Percentiles rank a stretch among this genome's conserved stretches.
These are phyloP conservation scores for Pythium aphanidermatum DNA, from an alignment of 352 stramenopile species.

Conservation along the genomic window DNA sequence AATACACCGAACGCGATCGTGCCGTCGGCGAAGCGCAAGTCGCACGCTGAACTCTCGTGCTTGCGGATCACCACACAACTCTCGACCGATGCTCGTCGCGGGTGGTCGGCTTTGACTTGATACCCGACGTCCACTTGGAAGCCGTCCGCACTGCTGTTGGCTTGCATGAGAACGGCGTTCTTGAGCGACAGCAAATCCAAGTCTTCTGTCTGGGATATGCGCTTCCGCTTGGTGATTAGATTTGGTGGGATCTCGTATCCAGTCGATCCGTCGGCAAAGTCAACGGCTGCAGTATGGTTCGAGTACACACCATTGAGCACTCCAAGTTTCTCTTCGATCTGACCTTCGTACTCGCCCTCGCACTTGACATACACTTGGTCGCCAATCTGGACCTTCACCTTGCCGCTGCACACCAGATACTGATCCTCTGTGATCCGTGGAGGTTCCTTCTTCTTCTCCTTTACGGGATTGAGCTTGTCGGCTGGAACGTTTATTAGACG, in stretches of 20 bases:
- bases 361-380: slow-evolving; percentile 71
- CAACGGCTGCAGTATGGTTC: slow-evolving; percentile 61
- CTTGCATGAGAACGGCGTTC: slow-evolving; percentile 72
- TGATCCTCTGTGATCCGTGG: slow-evolving; percentile 67
- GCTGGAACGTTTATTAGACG: slow-evolving; percentile 59
- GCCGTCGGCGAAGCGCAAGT: slow-evolving; percentile 68
- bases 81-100: slow-evolving; percentile 47
- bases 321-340: slow-evolving; percentile 56
- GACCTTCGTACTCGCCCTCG: slow-evolving; percentile 40
- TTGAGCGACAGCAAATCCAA: slow-evolving; percentile 64
- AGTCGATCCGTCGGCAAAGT: slow-evolving; percentile 71
- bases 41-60: slow-evolving; percentile 50
- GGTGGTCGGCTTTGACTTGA: slow-evolving; percentile 70
- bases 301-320: slow-evolving; percentile 75
- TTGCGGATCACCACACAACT: slow-evolving; percentile 66
- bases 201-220: slow-evolving; percentile 27
- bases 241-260: slow-evolving; percentile 56
- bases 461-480: slow-evolving; percentile 54
- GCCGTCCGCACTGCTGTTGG: slow-evolving; percentile 5
- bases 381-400: slow-evolving; percentile 68
- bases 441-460: slow-evolving; percentile 48
- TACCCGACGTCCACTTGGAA: slow-evolving; percentile 58
- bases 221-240: slow-evolving; percentile 56
- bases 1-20: slow-evolving; percentile 75
- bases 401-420: slow-evolving; percentile 52